Percentiles rank a stretch among this genome's conserved stretches.
Evolutionary conservation across 495 filamentous ascomycete species (phyloP).

Genomic region (Rusavskia elegans): DNA sequence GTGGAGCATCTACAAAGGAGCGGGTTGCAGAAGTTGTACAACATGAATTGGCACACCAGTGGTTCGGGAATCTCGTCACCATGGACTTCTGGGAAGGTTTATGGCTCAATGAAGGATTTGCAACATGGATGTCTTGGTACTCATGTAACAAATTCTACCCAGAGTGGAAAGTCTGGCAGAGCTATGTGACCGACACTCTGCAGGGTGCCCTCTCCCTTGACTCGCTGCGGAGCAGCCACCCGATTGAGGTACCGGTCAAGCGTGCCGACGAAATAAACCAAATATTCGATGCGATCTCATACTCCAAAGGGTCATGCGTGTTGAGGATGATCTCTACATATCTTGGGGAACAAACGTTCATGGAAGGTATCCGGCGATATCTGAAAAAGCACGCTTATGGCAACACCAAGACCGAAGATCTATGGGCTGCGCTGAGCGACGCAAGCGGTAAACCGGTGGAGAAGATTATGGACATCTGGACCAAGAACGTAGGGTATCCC

Average conservation of each 20-base stretch:
- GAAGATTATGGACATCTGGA: slow-evolving; percentile 55
- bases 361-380: slow-evolving; percentile 83
- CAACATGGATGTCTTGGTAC: slow-evolving; percentile 69
- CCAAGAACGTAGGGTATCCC: slow-evolving; percentile 51
- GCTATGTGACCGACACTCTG: slow-evolving; percentile 79
- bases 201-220: slow-evolving; percentile 79
- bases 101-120: slow-evolving; percentile 97
- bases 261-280: slow-evolving; percentile 91
- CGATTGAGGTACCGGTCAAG: slow-evolving; percentile 94
- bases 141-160: slow-evolving; percentile 66
- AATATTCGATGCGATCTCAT: slow-evolving; percentile 97
- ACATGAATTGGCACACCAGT: slow-evolving; percentile 96
- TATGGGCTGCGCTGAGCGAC: slow-evolving; percentile 79
- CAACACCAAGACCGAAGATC: slow-evolving; percentile 59
- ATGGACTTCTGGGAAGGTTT: slow-evolving; percentile 99
- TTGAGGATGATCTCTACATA: slow-evolving; percentile 96
- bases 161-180: slow-evolving; percentile 98
- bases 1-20: slow-evolving; percentile 83
- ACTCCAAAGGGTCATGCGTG: slow-evolving; percentile 91
- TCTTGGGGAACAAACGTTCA: slow-evolving; percentile 80
- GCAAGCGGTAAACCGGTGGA: slow-evolving; percentile 84
- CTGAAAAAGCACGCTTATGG: slow-evolving; percentile 88
- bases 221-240: slow-evolving; percentile 85
- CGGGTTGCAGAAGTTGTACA: slow-evolving; percentile 87
- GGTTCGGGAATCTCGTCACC: slow-evolving; percentile 97